Conservation (phyloP, 2,329 filamentous ascomycete genomes). For the Curvularia sp. region DNA sequence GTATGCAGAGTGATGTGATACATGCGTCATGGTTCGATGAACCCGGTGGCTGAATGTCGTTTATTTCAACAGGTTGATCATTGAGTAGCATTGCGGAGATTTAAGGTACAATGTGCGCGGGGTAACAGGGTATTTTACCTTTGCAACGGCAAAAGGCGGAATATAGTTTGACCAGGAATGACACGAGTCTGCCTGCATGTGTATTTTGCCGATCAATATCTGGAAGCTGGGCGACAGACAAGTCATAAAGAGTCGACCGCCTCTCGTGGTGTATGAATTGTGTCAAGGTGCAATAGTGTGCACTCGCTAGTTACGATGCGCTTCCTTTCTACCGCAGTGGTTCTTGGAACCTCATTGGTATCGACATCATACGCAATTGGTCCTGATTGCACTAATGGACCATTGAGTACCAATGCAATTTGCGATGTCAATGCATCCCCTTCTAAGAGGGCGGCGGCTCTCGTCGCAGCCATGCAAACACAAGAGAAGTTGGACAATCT, state of each 20-base stretch:
- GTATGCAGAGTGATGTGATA: constrained; percentile 6
- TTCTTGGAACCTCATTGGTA: constrained; percentile 11
- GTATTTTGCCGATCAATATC: not conserved
- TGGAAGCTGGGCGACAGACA: not conserved
- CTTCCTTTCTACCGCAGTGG: constrained; percentile 2
- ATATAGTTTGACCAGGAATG: not conserved
- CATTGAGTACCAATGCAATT: constrained; percentile 57
- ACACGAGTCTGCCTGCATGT: not conserved
- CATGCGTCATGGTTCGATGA: not conserved
- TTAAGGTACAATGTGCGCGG: constrained; percentile 10
- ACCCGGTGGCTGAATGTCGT: constrained; percentile 23
- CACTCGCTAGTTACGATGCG: constrained; percentile 4
- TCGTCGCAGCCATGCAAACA: constrained; percentile 60
- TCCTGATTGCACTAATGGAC: constrained; percentile 60
- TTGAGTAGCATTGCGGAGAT: constrained; percentile 10
- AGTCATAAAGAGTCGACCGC: constrained; percentile 3
- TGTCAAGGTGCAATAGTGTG: not conserved
- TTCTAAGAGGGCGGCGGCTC: constrained; percentile 55
- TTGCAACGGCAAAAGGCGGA: constrained; percentile 1
- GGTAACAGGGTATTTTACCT: constrained; percentile 6
- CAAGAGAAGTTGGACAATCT: constrained; percentile 59
- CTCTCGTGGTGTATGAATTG: not conserved
- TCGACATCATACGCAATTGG: constrained; percentile 19
- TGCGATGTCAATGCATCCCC: constrained; percentile 56
- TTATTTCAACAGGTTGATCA: constrained; percentile 12